A percentile compares a stretch with the other conserved stretches of the same genome.
Conservation (phyloP, 2,329 filamentous ascomycete species). For the Fusarium coicis region DNA sequence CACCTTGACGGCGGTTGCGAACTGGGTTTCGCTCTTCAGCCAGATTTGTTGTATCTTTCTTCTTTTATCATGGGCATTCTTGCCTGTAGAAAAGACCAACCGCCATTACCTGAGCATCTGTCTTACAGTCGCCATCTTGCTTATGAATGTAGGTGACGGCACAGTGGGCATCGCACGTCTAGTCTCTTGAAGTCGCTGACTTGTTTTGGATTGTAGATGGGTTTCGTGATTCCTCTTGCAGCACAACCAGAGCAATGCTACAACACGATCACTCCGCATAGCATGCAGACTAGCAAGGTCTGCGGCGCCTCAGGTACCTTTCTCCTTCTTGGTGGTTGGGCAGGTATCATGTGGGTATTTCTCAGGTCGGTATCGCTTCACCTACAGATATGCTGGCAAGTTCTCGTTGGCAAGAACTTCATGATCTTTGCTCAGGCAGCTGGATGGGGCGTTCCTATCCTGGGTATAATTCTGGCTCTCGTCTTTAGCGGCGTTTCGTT, state of each 20-base stretch:
- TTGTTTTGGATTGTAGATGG: conserved; percentile 66
- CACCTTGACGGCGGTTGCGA: conserved; percentile 72
- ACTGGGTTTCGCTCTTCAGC: conserved; percentile 83
- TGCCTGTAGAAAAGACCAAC: conserved; percentile 89
- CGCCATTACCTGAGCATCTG: conserved; percentile 94
- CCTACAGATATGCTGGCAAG: conserved; percentile 97
- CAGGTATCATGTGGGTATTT: conserved; percentile 89
- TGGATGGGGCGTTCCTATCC: conserved; percentile 85
- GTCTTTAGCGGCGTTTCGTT: conserved; percentile 92
- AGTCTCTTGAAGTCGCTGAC: conserved; percentile 30
- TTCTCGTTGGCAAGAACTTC: conserved; percentile 86
- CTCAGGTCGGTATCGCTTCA: conserved; percentile 91
- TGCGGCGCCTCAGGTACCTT: conserved; percentile 92
- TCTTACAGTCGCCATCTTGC: conserved; percentile 76
- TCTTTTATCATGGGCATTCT: conserved; percentile 78
- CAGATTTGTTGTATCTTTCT: conserved; percentile 79
- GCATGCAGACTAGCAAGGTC: conserved; percentile 83
- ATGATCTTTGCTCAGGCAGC: conserved; percentile 84
- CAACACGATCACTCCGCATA: conserved; percentile 90
- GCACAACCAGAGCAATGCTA: conserved; percentile 83
- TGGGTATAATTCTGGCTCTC: conserved; percentile 80
- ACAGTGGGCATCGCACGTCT: background rate
- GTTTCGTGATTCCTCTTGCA: conserved; percentile 89
- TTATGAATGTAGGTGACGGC: conserved; percentile 77
- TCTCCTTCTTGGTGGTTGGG: conserved; percentile 86